Percentiles rank a stretch among this genome's conserved stretches.
phyloP scores from a whole-genome alignment of 768 basidiomycete genomes.

The Pulveroboletus sp. region DNA sequence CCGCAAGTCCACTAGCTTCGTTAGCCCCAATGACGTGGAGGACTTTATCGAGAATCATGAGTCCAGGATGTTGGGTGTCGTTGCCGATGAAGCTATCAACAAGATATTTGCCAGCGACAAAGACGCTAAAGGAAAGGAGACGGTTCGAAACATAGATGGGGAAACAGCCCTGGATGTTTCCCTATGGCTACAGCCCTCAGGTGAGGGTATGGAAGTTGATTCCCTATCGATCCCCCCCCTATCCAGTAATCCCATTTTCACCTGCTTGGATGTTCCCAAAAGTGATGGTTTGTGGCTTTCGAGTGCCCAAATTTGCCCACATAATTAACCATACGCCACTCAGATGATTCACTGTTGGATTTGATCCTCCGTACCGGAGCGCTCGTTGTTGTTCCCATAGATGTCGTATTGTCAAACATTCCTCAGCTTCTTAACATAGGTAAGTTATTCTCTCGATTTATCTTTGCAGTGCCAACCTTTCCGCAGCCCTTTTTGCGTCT shows the following conservation, averaged over 20 bases:
- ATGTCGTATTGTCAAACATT: constrained; percentile 29
- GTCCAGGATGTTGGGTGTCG: constrained; percentile 23
- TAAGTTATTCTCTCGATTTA: constrained; percentile 11
- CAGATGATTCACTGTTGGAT: constrained; percentile 39
- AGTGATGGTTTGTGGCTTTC: constrained; percentile 32
- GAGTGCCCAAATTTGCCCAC: background rate
- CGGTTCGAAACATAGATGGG: constrained; percentile 22
- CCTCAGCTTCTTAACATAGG: constrained; percentile 43
- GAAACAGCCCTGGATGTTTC: constrained; percentile 20
- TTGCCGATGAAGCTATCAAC: constrained; percentile 39
- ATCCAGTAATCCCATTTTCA: constrained; percentile 25
- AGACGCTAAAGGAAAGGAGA: constrained; percentile 24
- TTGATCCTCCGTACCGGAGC: constrained; percentile 41
- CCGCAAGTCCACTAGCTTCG: constrained; percentile 16
- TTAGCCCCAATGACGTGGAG: constrained; percentile 13
- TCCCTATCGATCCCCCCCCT: constrained; percentile 4
- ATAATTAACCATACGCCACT: background rate
- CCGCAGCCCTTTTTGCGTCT: constrained; percentile 15
- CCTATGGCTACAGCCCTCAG: constrained; percentile 30
- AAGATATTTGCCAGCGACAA: constrained; percentile 43
- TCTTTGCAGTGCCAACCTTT: constrained; percentile 6
- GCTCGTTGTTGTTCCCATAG: constrained; percentile 32
- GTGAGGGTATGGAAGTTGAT: constrained; percentile 21
- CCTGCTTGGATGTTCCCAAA: constrained; percentile 31
- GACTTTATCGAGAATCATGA: constrained; percentile 37